Percentiles rank a stretch among this genome's conserved stretches.
phyloP scores from a whole-genome alignment of 495 filamentous ascomycete genomes.

The Extremus antarcticus region DNA sequence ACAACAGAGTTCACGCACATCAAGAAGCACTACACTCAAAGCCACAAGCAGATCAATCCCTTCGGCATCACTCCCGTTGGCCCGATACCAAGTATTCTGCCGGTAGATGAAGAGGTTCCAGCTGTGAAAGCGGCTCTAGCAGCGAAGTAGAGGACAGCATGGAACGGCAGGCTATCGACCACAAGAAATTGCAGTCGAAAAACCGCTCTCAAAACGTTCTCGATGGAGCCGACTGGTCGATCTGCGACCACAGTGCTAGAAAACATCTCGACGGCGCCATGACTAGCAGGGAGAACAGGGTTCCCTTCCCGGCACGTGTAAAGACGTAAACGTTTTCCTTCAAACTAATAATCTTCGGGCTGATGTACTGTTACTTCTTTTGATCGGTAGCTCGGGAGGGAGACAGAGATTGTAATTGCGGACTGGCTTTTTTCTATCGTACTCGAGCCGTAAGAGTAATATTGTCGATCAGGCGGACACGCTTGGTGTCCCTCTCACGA shows the following conservation, averaged over 20 bases:
- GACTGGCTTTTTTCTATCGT: background rate
- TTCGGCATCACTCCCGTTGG: slow-evolving; percentile 53
- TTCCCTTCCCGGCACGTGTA: too few relatives aligned
- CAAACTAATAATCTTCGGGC: too few relatives aligned
- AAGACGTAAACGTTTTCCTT: too few relatives aligned
- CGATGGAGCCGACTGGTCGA: too few relatives aligned
- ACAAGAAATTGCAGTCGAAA: too few relatives aligned
- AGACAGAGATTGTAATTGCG: background rate
- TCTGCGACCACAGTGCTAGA: too few relatives aligned
- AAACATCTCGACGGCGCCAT: too few relatives aligned
- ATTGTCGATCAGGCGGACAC: slow-evolving; percentile 91
- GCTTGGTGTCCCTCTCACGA: slow-evolving; percentile 54
- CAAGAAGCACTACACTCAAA: slow-evolving; percentile 62
- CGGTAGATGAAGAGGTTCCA: slow-evolving; percentile 48
- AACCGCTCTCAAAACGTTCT: too few relatives aligned
- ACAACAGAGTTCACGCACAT: slow-evolving; percentile 63
- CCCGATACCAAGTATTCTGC: slow-evolving; percentile 50
- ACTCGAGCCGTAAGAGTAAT: slow-evolving; percentile 44
- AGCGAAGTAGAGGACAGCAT: background rate
- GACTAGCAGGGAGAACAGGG: too few relatives aligned
- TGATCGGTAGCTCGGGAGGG: too few relatives aligned
- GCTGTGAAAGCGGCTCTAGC: slow-evolving; percentile 37
- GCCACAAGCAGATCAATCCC: slow-evolving; percentile 58
- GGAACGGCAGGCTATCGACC: background rate
- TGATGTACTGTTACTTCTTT: too few relatives aligned